A percentile compares a stretch with the other conserved stretches of the same genome.
Conservation (phyloP, 805 yeast genomes). For the Teunomyces lycoperdinae region DNA sequence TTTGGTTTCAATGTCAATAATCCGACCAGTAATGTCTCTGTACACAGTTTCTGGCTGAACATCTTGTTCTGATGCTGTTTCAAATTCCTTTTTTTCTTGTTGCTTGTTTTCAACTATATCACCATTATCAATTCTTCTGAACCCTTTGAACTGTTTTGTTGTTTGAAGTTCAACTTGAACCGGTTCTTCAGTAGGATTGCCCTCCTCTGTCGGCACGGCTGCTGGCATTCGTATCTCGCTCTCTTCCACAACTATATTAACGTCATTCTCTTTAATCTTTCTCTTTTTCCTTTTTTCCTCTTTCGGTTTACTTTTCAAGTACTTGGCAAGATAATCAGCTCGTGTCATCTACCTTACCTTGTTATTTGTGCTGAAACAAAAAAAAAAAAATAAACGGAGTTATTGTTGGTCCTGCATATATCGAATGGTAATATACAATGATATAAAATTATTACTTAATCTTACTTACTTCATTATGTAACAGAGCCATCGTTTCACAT, state of each 20-base stretch:
- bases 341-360: background rate
- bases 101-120: background rate
- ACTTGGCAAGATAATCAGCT: conserved; percentile 1
- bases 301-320: background rate
- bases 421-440: background rate
- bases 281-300: conserved; percentile 1
- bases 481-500: conserved; percentile 69
- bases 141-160: conserved; percentile 25
- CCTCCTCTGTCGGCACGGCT: background rate
- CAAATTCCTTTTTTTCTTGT: background rate
- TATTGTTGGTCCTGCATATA: background rate
- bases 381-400: too few species aligned
- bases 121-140: conserved; percentile 32
- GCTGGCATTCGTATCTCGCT: conserved; percentile 13
- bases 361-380: background rate
- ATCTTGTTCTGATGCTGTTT: conserved; percentile 1
- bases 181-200: conserved; percentile 13
- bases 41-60: conserved; percentile 37
- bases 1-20: conserved; percentile 38
- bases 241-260: conserved; percentile 4
- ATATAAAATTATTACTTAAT: conserved; percentile 2
- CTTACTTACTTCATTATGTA: conserved; percentile 45
- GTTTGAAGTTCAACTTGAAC: conserved; percentile 15
- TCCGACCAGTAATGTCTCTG: conserved; percentile 62
- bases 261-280: background rate